Evolutionary conservation across 2,329 filamentous ascomycete species (phyloP), one percentile per base, ranked within the genome.

Genomic region (Botrytis pseudocinerea): DNA sequence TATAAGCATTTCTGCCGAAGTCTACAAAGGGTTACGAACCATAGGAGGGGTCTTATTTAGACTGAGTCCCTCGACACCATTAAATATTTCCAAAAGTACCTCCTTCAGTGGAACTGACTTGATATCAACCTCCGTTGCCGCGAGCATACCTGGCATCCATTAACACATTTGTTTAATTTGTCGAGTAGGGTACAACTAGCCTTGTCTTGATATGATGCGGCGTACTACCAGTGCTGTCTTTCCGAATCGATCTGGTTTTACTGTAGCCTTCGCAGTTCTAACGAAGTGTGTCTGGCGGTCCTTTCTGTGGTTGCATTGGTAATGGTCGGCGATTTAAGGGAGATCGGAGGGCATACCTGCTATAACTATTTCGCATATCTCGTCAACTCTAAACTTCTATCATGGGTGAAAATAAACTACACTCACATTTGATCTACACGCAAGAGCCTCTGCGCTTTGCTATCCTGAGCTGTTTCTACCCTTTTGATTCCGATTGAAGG

Each of bases 351-450:
- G 38, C 48, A 12, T 70, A 70, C 68, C 68, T 70, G 68, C 68
- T 70, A 62, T 70, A 70, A 10, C 68, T 70, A n/a, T 70, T 28
- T 51, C 12, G 57, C 14, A 25, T 12, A 35, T 46, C 8, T n/a
- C 10, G 40, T 69, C 22, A 69, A 48, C 35, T 54, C 8, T n/a
- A 12, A 59, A 44, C 2, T 7, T 38, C 16, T 28, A 28, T n/a
- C 22, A 40, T 42, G 22, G 6, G 25, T 54, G 48, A 54, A 35
- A 18, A 59, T 0, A 8, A 38, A 18, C 35, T 28, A 9, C n/a
- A 70, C 54, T 62, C 28, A 70, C 68, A 70, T 70, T 35, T 70
- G 68, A 35, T 70, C 68, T 32, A 70, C 68, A 14, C 68, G 68
- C 22, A 70, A 28, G 18, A 70, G 51, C 46, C 68, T 70, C 25